Evolutionary conservation across 805 yeast species (phyloP).

Genomic region (Yarrowia sp.): DNA sequence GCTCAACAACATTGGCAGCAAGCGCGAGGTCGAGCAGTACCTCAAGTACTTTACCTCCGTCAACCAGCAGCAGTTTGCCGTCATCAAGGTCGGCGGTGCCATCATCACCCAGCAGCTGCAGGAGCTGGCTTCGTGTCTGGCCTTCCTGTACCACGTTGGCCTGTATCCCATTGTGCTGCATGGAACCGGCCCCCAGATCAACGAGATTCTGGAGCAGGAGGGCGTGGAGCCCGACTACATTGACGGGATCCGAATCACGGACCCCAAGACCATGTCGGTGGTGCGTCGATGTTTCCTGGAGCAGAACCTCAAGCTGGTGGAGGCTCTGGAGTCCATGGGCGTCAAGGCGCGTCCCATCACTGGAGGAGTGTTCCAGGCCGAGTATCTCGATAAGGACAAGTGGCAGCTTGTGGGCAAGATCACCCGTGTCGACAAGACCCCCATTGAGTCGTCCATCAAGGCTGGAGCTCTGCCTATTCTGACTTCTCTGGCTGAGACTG

Average conservation of each 20-base stretch:
- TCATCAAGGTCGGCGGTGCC: slow-evolving; percentile 98
- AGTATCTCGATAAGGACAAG: slow-evolving; percentile 83
- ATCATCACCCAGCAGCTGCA: slow-evolving; percentile 92
- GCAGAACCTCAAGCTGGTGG: slow-evolving; percentile 90
- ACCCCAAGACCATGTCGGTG: slow-evolving; percentile 90
- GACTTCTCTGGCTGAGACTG: slow-evolving; percentile 94
- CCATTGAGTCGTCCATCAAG: slow-evolving; percentile 88
- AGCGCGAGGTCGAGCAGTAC: slow-evolving; percentile 97
- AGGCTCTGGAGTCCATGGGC: slow-evolving; percentile 93
- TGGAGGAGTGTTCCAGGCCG: slow-evolving; percentile 94
- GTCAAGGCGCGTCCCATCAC: slow-evolving; percentile 98
- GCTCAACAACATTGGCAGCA: slow-evolving; percentile 92
- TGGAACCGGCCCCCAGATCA: slow-evolving; percentile 99
- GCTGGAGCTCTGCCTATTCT: slow-evolving; percentile 97
- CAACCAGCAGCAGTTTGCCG: slow-evolving; percentile 84
- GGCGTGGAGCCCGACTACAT: slow-evolving; percentile 94
- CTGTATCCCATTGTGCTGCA: slow-evolving; percentile 94
- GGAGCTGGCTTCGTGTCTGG: slow-evolving; percentile 91
- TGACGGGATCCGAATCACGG: slow-evolving; percentile 96
- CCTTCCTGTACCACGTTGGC: slow-evolving; percentile 95
- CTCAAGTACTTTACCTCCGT: slow-evolving; percentile 95
- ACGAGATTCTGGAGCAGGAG: slow-evolving; percentile 85
- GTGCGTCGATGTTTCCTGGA: slow-evolving; percentile 94
- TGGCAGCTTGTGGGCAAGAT: slow-evolving; percentile 92
- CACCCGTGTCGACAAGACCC: slow-evolving; percentile 78